These are phyloP conservation scores for Colletotrichum camelliae DNA, from an alignment of 2,329 filamentous ascomycete genomes.

Conservation along the genomic window DNA sequence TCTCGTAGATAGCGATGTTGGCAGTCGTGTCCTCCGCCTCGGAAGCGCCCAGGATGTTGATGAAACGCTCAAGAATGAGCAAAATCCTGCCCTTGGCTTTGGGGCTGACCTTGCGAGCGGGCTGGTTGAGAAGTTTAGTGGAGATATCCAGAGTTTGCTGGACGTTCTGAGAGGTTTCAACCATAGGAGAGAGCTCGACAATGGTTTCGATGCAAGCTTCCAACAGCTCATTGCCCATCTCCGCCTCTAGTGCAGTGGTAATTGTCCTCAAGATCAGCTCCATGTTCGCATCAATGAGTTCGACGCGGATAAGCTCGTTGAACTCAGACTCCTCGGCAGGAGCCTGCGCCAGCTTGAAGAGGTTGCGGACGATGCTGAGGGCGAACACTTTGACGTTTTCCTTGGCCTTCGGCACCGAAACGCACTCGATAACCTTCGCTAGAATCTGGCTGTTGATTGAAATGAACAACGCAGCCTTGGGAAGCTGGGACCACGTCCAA, in stretches of 20 bases:
- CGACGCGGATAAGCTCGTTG: conserved; percentile 57
- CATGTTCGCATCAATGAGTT: conserved; percentile 62
- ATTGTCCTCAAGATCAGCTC: conserved; percentile 71
- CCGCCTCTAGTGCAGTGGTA: conserved; percentile 67
- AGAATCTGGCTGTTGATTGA: conserved; percentile 67
- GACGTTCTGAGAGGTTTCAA: conserved; percentile 72
- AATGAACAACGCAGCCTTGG: conserved; percentile 72
- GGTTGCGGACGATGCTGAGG: conserved; percentile 74
- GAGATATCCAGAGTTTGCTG: conserved; percentile 81
- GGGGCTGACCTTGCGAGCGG: conserved; percentile 81
- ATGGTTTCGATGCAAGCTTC: conserved; percentile 81
- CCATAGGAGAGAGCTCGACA: conserved; percentile 74
- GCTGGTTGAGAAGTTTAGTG: conserved; percentile 82
- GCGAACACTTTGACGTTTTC: conserved; percentile 87
- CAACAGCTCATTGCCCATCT: conserved; percentile 74
- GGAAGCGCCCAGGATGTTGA: conserved; percentile 60
- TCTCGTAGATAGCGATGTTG: conserved; percentile 66
- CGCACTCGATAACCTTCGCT: conserved; percentile 72
- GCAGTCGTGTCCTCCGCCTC: conserved; percentile 16
- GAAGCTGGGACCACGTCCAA: conserved; percentile 77
- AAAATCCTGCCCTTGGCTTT: conserved; percentile 84
- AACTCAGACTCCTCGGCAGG: conserved; percentile 61
- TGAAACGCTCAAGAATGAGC: conserved; percentile 80
- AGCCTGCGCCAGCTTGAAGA: conserved; percentile 66
- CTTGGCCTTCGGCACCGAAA: conserved; percentile 77